Base-by-base conservation (phyloP, 2,329 filamentous ascomycete genomes). In the Penicillium psychrosexuale region DNA sequence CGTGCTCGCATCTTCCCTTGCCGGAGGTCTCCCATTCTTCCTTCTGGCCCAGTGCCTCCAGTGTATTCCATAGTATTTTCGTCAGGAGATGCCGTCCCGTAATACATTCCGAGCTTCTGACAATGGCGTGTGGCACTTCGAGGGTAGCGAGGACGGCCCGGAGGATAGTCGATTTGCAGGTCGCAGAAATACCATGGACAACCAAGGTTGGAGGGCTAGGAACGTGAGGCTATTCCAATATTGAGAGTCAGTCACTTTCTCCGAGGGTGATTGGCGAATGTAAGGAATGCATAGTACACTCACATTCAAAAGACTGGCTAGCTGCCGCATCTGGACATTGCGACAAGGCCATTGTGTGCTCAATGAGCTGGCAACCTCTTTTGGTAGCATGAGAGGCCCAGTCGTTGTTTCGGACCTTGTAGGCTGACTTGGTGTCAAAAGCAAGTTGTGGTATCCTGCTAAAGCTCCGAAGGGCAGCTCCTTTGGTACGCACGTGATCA, bases 171-270 rank as follows among this genome's bases (percentile, higher is more conserved):
- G 85, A 90, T 76, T 97, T 97, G 38, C 91, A 93, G 0, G 92
- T 96, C 2, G 91, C 88, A 66, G 92, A 86, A 30, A 91, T 84
- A 47, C 94, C 94, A 71, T 97, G 86, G 46, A 95, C 73, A 22
- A 97, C 85, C 11, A 97, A 72, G 57, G 89, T 89, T 11, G 84
- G 79, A 53, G 88, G 89, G 53, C 84, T 86, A 30, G 89, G 86
- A n/a, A 86, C 59, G 15, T 54, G 36, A 39, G 68, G 66, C 74
- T 77, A 46, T 57, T 38, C n/a, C 17, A 11, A 45, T 45, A 1
- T 6, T n/a, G 7, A 28, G 47, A 55, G 38, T 42, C 24, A 27
- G 36, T 43, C n/a, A 51, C 5, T 30, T 17, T 34, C 27, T 19
- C 11, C 38, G 2, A 19, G 5, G 36, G 30, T 15, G n/a, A 27